These are phyloP conservation scores for Pichia occidentalis DNA, from an alignment of 805 yeast genomes.

Conservation along the genomic window DNA sequence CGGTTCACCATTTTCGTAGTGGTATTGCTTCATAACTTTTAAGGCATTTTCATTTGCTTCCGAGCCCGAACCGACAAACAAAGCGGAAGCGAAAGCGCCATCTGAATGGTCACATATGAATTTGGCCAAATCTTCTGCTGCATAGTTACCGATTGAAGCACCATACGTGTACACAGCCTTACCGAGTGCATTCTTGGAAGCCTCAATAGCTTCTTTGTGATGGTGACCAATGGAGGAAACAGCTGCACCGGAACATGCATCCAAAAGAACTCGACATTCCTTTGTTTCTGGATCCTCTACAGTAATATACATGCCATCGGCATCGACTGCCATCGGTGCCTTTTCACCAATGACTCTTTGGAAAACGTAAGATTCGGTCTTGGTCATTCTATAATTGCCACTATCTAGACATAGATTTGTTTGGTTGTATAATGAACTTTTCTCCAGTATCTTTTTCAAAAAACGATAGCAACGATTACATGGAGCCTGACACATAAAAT, in stretches of 20 bases:
- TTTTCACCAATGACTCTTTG: slow-evolving; percentile 20
- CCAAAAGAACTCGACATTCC: slow-evolving; percentile 30
- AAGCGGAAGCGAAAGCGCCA: slow-evolving; percentile 34
- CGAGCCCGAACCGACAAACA: slow-evolving; percentile 63
- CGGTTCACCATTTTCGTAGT: slow-evolving; percentile 36
- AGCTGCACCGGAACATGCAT: slow-evolving; percentile 49
- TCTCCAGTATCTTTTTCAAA: too few relatives aligned
- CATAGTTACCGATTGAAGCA: slow-evolving; percentile 30
- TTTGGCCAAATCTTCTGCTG: slow-evolving; percentile 38
- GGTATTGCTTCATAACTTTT: slow-evolving; percentile 55
- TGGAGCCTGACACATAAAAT: too few relatives aligned
- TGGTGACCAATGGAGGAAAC: slow-evolving; percentile 43
- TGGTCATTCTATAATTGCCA: too few relatives aligned
- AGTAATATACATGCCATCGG: slow-evolving; percentile 20
- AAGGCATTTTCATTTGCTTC: slow-evolving; percentile 79
- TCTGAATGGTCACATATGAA: slow-evolving; percentile 37
- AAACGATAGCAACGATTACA: too few relatives aligned
- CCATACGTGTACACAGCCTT: slow-evolving; percentile 34
- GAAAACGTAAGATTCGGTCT: slow-evolving; percentile 18
- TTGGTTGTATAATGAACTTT: not conserved
- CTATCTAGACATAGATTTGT: slow-evolving; percentile 5
- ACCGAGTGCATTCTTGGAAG: slow-evolving; percentile 34
- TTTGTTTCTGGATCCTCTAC: slow-evolving; percentile 36
- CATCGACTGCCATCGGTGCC: slow-evolving; percentile 18
- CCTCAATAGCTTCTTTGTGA: slow-evolving; percentile 34